These are phyloP conservation scores for Pezicula radicicola DNA, from an alignment of 2,329 filamentous ascomycete species.

Conservation along the genomic window DNA sequence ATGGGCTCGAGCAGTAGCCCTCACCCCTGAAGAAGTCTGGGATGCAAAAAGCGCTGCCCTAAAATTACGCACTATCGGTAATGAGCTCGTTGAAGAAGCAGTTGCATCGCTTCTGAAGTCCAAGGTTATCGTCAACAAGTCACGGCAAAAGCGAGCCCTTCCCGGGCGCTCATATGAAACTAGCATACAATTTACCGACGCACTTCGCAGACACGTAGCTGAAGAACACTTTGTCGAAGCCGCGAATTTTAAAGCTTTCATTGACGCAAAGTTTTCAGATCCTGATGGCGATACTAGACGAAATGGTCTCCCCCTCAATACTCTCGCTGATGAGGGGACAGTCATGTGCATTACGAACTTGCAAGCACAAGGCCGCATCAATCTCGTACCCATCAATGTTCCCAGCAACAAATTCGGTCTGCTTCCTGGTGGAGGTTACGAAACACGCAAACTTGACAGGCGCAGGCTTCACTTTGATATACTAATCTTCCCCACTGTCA, in stretches of 20 bases:
- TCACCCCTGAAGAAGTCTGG: slow-evolving; percentile 48
- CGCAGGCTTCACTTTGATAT: slow-evolving; percentile 63
- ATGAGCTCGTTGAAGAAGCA: slow-evolving; percentile 15
- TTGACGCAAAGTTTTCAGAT: slow-evolving; percentile 52
- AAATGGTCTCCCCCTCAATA: slow-evolving; percentile 43
- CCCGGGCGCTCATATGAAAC: slow-evolving; percentile 61
- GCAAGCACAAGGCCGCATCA: slow-evolving; percentile 55
- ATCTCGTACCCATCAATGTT: slow-evolving; percentile 50
- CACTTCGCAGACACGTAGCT: slow-evolving; percentile 54
- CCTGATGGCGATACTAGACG: slow-evolving; percentile 5
- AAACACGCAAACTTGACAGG: slow-evolving; percentile 66
- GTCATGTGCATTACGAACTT: slow-evolving; percentile 67
- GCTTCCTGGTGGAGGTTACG: slow-evolving; percentile 62
- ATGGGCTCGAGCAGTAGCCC: slow-evolving; percentile 58
- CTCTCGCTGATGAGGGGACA: slow-evolving; percentile 58
- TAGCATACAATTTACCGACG: slow-evolving; percentile 53
- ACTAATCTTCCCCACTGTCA: slow-evolving; percentile 52
- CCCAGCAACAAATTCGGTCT: slow-evolving; percentile 68
- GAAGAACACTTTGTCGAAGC: slow-evolving; percentile 56
- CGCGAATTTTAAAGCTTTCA: slow-evolving; percentile 52
- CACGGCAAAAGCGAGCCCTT: slow-evolving; percentile 49
- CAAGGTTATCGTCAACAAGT: slow-evolving; percentile 48
- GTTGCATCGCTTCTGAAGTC: slow-evolving; percentile 15
- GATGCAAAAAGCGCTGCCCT: slow-evolving; percentile 43
- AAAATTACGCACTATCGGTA: slow-evolving; percentile 35